Evolutionary conservation across 495 filamentous ascomycete genomes (phyloP).

Genomic region (Baudoinia panamericana): DNA sequence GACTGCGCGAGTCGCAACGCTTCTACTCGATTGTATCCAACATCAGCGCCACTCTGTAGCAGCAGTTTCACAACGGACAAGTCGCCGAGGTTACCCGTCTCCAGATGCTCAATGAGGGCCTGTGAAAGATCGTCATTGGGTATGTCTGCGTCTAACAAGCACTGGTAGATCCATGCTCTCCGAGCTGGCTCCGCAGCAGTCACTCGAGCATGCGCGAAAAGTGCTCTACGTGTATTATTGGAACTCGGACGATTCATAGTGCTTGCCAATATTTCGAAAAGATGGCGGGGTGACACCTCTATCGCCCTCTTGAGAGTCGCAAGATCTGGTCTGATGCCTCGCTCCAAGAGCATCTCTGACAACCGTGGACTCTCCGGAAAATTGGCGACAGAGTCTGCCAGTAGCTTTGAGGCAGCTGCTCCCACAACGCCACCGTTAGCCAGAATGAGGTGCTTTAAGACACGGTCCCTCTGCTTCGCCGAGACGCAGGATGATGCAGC

Average conservation of each 20-base stretch:
- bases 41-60: background rate
- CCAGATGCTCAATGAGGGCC: background rate
- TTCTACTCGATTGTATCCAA: background rate
- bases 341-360: background rate
- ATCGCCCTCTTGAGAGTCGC: background rate
- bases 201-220: too few species aligned
- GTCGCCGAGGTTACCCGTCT: background rate
- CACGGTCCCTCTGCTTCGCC: background rate
- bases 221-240: too few species aligned
- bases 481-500: background rate
- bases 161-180: background rate
- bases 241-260: too few species aligned
- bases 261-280: background rate
- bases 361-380: background rate
- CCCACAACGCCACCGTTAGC: background rate
- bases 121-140: too few species aligned
- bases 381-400: background rate
- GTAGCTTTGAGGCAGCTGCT: background rate
- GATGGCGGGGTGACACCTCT: background rate
- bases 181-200: too few species aligned
- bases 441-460: background rate
- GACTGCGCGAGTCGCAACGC: background rate
- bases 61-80: background rate
- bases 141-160: slow-evolving; percentile 1
- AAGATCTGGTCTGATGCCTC: background rate